These are phyloP conservation scores for Aristolochia contorta DNA, from an alignment of 164 flowering plant species.

Conservation along the genomic window DNA sequence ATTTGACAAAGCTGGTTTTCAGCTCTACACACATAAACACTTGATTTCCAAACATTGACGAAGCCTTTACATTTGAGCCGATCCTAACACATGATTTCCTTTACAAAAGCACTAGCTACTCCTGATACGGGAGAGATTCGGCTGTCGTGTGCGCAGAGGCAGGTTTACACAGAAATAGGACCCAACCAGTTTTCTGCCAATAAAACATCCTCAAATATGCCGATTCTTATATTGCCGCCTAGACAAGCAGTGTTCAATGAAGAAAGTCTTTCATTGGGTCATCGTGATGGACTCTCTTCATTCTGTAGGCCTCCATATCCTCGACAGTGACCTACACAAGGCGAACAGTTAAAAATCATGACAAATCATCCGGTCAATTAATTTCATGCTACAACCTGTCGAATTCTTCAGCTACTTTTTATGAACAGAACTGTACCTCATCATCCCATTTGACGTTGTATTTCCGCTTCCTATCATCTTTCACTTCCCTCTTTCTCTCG, in stretches of 20 bases:
- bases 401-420: background rate
- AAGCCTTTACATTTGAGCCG: too few species aligned
- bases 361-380: too few species aligned
- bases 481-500: constrained; percentile 62
- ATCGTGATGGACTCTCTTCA: constrained; percentile 65
- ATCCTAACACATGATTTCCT: too few species aligned
- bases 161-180: background rate
- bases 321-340: constrained; percentile 57
- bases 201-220: background rate
- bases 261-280: constrained; percentile 88
- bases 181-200: background rate
- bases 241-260: constrained; percentile 14
- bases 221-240: background rate
- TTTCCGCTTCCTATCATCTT: constrained; percentile 79
- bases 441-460: constrained; percentile 76
- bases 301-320: constrained; percentile 80
- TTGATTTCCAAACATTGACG: too few species aligned
- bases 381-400: too few species aligned
- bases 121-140: too few species aligned
- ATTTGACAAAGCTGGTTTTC: too few species aligned
- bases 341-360: background rate
- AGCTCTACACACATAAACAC: too few species aligned
- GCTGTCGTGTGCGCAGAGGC: too few species aligned
- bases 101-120: too few species aligned
- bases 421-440: constrained; percentile 34